These are phyloP conservation scores for Ailanthus altissimus DNA, from an alignment of 345 rosid genomes.

Conservation along the genomic window DNA sequence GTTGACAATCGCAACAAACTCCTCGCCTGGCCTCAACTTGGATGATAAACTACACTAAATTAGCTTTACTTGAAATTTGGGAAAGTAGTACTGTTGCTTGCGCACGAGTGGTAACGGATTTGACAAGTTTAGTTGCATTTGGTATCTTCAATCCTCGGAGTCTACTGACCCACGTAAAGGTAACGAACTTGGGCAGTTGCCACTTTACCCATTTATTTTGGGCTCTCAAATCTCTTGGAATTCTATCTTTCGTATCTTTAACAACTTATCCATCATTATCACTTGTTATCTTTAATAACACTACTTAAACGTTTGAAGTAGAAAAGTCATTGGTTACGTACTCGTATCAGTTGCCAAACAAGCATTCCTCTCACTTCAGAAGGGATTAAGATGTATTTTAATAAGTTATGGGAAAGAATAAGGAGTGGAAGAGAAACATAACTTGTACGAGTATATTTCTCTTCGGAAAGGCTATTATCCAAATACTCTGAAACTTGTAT, in stretches of 20 bases:
- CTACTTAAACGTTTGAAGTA: background rate
- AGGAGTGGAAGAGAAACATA: background rate
- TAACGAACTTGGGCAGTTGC: background rate
- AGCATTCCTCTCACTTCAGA: background rate
- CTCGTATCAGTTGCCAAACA: background rate
- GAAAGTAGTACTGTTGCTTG: background rate
- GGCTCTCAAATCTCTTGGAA: background rate
- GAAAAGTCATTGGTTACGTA: background rate
- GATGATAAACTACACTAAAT: background rate
- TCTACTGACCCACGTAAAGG: constrained; percentile 5
- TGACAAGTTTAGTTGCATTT: background rate
- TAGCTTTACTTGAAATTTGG: background rate
- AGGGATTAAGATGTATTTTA: too few relatives aligned
- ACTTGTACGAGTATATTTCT: background rate
- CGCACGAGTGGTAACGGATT: background rate
- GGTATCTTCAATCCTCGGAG: constrained; percentile 1
- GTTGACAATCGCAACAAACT: too few relatives aligned
- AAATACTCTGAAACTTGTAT: constrained; percentile 14
- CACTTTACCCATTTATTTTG: background rate
- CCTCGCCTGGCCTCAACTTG: background rate
- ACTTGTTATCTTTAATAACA: background rate
- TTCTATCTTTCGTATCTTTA: background rate
- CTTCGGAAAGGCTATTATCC: constrained; percentile 8
- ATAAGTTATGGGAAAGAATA: too few relatives aligned
- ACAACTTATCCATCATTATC: too few relatives aligned